Conservation (phyloP, 257 asterid genomes). For the Solanum bukasovii region DNA sequence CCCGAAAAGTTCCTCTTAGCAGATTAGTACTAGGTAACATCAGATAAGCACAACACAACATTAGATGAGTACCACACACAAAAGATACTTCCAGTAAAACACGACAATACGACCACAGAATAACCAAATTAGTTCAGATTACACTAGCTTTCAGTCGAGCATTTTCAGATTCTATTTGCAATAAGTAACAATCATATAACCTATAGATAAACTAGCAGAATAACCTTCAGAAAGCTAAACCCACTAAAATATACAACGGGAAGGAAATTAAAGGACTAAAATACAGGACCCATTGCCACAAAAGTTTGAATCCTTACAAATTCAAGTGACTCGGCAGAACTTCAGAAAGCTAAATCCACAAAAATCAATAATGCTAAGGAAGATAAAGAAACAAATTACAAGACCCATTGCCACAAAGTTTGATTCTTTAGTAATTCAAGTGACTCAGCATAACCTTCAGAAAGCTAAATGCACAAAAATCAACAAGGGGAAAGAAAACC, state of each 20-base stretch:
- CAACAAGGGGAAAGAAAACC: background rate
- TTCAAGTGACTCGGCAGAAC: background rate
- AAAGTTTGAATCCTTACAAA: background rate
- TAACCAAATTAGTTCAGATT: background rate
- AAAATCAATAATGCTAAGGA: background rate
- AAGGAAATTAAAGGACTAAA: background rate
- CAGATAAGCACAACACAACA: background rate
- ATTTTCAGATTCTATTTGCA: background rate
- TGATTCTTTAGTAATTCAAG: background rate
- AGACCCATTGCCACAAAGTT: background rate
- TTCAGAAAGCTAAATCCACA: background rate
- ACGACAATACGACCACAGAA: background rate
- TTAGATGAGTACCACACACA: background rate
- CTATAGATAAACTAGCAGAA: background rate
- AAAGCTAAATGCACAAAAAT: background rate
- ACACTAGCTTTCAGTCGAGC: background rate
- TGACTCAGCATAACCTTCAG: background rate
- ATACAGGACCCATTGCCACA: background rate
- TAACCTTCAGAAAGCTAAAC: background rate
- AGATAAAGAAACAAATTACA: background rate
- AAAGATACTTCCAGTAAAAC: background rate
- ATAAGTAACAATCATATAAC: background rate
- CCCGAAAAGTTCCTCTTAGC: background rate
- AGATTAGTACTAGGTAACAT: background rate
- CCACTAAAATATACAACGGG: background rate